Percentiles rank a stretch among this genome's conserved stretches.
These are phyloP conservation scores for Daldinia concentrica DNA, from an alignment of 495 filamentous ascomycete genomes.

Conservation along the genomic window DNA sequence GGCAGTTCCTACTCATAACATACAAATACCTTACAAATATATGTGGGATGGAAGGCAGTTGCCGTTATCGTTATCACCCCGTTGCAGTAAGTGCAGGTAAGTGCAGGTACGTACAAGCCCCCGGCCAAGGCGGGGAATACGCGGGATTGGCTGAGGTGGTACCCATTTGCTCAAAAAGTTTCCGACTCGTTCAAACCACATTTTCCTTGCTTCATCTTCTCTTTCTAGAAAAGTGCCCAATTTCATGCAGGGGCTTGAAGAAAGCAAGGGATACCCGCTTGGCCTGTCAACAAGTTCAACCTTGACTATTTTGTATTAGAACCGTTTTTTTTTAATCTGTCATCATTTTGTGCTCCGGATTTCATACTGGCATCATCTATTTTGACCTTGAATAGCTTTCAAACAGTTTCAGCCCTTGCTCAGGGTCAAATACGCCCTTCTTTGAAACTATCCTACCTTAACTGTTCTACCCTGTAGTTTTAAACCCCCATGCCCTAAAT, in stretches of 20 bases:
- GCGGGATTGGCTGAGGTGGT: constrained; percentile 30
- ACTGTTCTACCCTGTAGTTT: constrained; percentile 4
- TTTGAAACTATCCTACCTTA: constrained; percentile 5
- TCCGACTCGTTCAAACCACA: constrained; percentile 26
- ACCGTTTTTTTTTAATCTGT: constrained; percentile 29
- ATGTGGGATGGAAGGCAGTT: background rate
- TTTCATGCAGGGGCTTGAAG: constrained; percentile 41
- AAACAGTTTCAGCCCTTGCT: background rate
- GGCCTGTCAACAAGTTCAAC: constrained; percentile 30
- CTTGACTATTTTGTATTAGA: constrained; percentile 36
- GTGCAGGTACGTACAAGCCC: background rate
- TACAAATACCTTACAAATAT: background rate
- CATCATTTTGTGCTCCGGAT: constrained; percentile 20
- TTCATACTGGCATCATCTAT: constrained; percentile 8
- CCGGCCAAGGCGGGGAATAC: constrained; percentile 29
- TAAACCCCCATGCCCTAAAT: constrained; percentile 26
- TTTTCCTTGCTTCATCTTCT: constrained; percentile 26
- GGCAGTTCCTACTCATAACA: background rate
- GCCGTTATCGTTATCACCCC: constrained; percentile 1
- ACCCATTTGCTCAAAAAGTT: constrained; percentile 28
- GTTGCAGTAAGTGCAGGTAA: constrained; percentile 1
- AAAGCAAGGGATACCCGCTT: constrained; percentile 33
- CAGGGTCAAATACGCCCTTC: background rate
- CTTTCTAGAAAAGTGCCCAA: constrained; percentile 42
- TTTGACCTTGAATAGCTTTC: background rate